phyloP scores from a whole-genome alignment of 306 rosid genomes.

The Mimosa pudica region DNA sequence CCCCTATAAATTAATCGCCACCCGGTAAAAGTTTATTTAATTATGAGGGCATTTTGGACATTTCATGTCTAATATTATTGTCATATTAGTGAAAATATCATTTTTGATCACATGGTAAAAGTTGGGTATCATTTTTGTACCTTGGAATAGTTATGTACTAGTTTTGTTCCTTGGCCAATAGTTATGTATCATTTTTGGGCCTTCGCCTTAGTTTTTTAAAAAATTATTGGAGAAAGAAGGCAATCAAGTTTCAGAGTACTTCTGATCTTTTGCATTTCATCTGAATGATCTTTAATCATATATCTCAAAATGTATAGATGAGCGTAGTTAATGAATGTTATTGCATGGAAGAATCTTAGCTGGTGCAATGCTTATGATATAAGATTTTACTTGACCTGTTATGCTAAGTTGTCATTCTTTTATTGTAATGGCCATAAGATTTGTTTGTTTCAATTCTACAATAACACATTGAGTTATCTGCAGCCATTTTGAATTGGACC shows the following conservation, averaged over 20 bases:
- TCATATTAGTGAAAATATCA: no score
- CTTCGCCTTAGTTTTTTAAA: no score
- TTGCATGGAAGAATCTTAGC: neutral
- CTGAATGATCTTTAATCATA: neutral
- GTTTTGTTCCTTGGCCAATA: no score
- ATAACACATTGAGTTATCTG: neutral
- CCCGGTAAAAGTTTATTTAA: no score
- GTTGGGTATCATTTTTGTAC: no score
- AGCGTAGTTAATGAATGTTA: constrained; percentile 7
- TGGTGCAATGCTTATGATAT: neutral
- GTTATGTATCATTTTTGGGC: no score
- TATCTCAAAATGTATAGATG: constrained; percentile 1
- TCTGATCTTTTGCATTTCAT: constrained; percentile 9
- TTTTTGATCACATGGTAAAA: no score
- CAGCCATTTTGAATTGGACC: neutral
- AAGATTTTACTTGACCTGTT: neutral
- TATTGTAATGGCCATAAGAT: neutral
- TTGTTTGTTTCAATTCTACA: neutral
- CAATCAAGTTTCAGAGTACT: neutral
- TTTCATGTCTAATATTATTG: no score
- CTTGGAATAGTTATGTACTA: no score
- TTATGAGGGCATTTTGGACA: no score
- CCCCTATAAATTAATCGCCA: no score
- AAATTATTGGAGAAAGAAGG: neutral
- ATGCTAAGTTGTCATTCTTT: constrained; percentile 1